phyloP scores from a whole-genome alignment of 306 rosid genomes.

The Echinosophora koreensis region DNA sequence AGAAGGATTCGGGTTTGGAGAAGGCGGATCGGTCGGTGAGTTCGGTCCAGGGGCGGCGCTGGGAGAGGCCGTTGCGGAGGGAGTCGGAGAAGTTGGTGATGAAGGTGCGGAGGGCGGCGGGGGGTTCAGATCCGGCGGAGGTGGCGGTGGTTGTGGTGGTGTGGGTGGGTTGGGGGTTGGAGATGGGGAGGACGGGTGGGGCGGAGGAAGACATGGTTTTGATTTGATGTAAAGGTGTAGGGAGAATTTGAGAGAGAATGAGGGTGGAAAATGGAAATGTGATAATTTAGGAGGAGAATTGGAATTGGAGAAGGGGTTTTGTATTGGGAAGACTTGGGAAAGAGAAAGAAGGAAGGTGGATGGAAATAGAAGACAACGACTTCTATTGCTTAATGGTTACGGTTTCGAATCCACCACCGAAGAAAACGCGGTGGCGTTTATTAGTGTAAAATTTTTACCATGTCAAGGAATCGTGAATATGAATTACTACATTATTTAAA shows the following conservation, averaged over 20 bases:
- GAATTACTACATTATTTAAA: no score
- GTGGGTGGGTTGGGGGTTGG: slow-evolving; percentile 43
- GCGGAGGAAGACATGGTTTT: slow-evolving; percentile 64
- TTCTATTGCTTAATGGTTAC: slow-evolving; percentile 40
- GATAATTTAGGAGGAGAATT: neutral
- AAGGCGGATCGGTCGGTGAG: slow-evolving; percentile 76
- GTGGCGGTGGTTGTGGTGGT: slow-evolving; percentile 31
- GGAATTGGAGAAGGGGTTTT: neutral
- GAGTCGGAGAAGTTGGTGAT: slow-evolving; percentile 60
- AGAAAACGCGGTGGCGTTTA: slow-evolving; percentile 26
- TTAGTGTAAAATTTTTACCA: no score
- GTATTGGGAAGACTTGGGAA: neutral
- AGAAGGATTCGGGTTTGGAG: slow-evolving; percentile 75
- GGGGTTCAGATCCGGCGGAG: slow-evolving; percentile 53
- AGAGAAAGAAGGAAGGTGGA: neutral
- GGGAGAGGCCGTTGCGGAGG: slow-evolving; percentile 76
- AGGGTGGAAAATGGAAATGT: neutral
- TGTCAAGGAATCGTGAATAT: no score
- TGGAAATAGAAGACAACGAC: neutral
- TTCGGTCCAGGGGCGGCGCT: slow-evolving; percentile 94
- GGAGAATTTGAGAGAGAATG: slow-evolving; percentile 35
- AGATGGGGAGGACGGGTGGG: slow-evolving; percentile 66
- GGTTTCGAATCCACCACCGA: slow-evolving; percentile 39
- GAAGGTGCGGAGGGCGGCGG: slow-evolving; percentile 77
- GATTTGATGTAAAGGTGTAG: slow-evolving; percentile 40